Evolutionary conservation across 176 grass and related monocot genomes (phyloP), one percentile per base, ranked within the genome.

Genomic region (Carex cristatella): DNA sequence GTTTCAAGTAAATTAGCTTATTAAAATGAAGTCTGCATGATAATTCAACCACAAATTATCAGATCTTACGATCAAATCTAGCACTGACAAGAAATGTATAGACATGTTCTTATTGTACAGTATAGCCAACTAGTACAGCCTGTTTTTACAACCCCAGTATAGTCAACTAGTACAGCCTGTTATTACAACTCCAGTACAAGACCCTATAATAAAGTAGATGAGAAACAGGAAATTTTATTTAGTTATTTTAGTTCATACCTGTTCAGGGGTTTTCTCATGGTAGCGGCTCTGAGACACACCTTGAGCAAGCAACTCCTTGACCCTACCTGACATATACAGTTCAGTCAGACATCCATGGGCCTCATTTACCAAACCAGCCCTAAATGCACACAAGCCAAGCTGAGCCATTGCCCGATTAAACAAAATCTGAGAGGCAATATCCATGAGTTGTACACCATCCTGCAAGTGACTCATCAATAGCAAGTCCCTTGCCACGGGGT

Each of bases 391-490:
- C 14, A 98, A 65, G 8, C 95, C 95, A 19, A 98, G 69, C 65
- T 98, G 92, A 55, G 92, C 92, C 95, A 98, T 98, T 62, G 90
- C 95, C 58, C 95, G 88, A 33, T 98, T 98, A 73, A 93, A 98
- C 65, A 98, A 77, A 49, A 98, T 98, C 85, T 98, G 95, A 32
- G 95, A 98, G 3, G 91, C 89, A 82, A 98, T 98, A 86, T 98
- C 95, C 95, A 98, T 91, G 42, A 94, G 92, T 74, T 94, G 95
- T 86, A 98, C 54, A 1, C 92, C 95, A 87, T 98, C 95, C 87
- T 98, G 95, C 77, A 98, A 90, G 69, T 93, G 95, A 66, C 95
- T 98, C 95, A 98, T 98, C 66, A 98, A 90, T 64, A 98, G 89
- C 82, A 98, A 89, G 85, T 98, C 92, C 49, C 95, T 87, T 63